These are phyloP conservation scores for Phytophthora chlamydospora DNA, from an alignment of 352 stramenopile species.

Conservation along the genomic window DNA sequence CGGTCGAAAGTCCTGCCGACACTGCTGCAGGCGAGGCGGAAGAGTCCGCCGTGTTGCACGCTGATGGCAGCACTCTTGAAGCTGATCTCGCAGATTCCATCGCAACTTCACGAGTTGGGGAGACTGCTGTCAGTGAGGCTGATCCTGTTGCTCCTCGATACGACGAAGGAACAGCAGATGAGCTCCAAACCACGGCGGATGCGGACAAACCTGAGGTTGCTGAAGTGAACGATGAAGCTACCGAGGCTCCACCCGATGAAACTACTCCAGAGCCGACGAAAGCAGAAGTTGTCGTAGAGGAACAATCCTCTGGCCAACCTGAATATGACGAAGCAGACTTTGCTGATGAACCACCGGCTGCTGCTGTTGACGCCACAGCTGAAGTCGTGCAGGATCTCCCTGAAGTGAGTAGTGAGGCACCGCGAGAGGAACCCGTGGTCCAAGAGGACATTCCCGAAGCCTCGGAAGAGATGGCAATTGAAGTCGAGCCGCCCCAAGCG, in stretches of 20 bases:
- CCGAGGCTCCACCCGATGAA: conserved; percentile 2
- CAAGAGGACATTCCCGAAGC: conserved; percentile 4
- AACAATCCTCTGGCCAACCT: conserved; percentile 3
- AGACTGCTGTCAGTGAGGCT: background rate
- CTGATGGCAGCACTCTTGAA: background rate
- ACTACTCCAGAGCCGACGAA: background rate
- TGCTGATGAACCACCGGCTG: conserved; percentile 9
- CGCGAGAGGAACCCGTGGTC: background rate
- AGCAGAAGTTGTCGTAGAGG: background rate
- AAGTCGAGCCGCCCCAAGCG: conserved; percentile 1
- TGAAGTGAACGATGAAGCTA: background rate
- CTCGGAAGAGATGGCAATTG: conserved; percentile 2
- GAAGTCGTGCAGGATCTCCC: background rate
- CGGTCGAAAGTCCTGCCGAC: background rate
- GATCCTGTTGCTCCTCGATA: background rate
- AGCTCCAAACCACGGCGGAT: background rate
- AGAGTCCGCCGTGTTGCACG: background rate
- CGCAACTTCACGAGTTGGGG: background rate
- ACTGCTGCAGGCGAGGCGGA: background rate
- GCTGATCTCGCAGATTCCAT: background rate
- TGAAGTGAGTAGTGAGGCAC: background rate
- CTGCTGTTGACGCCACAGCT: background rate
- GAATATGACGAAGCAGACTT: conserved; percentile 14
- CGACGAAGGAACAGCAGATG: conserved; percentile 1
- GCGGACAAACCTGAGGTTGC: background rate